Evolutionary conservation across 176 grass and related monocot genomes (phyloP).

Genomic region (Tillandsia fasciculata): DNA sequence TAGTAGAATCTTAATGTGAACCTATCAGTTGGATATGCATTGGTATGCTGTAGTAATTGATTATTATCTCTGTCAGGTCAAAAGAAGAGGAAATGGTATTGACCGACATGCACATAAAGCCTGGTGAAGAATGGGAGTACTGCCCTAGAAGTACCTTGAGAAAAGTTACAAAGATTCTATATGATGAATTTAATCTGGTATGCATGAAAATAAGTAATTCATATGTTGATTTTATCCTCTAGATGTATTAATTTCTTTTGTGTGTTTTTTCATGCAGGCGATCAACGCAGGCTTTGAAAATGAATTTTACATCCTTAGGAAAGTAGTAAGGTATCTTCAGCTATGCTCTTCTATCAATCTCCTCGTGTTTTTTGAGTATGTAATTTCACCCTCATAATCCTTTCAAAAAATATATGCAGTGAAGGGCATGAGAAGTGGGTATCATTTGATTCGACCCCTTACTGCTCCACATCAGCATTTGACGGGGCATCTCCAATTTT

Average conservation of each 20-base stretch:
- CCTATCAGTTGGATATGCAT: neutral
- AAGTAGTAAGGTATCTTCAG: conserved; percentile 54
- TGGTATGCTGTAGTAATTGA: conserved; percentile 9
- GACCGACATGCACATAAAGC: conserved; percentile 80
- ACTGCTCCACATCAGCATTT: conserved; percentile 82
- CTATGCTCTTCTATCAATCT: neutral
- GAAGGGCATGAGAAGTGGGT: conserved; percentile 64
- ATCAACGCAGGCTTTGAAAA: conserved; percentile 93
- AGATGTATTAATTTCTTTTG: conserved; percentile 20
- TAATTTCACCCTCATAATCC: conserved; percentile 6
- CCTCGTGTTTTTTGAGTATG: neutral
- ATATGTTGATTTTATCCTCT: conserved; percentile 11
- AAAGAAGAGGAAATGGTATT: conserved; percentile 88
- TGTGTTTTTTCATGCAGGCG: conserved; percentile 35
- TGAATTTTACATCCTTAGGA: conserved; percentile 88
- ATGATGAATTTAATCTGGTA: conserved; percentile 88
- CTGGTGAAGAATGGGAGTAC: conserved; percentile 80
- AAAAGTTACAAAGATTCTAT: conserved; percentile 56
- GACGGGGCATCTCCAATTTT: conserved; percentile 64
- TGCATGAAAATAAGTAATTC: conserved; percentile 11
- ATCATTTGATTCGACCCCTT: conserved; percentile 63
- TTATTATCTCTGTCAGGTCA: conserved; percentile 39
- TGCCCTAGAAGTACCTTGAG: conserved; percentile 77
- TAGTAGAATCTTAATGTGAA: neutral
- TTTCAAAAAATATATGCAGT: conserved; percentile 35